Conservation (phyloP, 1,139 yeast genomes). For the Casaregolazyma suthepensis region DNA sequence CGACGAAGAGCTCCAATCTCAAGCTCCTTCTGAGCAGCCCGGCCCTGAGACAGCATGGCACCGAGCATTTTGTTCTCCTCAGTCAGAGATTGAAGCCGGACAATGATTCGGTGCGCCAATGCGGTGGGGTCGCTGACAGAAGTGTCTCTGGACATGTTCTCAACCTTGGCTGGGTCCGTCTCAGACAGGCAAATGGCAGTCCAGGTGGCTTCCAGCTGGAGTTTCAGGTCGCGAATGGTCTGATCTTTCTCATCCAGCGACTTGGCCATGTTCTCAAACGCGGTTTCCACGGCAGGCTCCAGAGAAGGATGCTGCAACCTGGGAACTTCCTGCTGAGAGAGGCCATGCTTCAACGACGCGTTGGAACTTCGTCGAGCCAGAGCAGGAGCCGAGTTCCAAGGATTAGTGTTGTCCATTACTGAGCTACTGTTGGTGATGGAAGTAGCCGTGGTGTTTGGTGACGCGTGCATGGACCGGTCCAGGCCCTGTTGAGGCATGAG, state of each 20-base stretch:
- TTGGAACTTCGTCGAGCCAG: constrained; percentile 1
- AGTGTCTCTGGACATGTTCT: background rate
- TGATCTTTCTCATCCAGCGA: constrained; percentile 46
- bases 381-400: constrained; percentile 5
- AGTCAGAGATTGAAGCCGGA: constrained; percentile 54
- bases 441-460: background rate
- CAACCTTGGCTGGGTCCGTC: background rate
- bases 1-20: constrained; percentile 57
- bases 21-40: constrained; percentile 62
- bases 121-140: constrained; percentile 8
- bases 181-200: constrained; percentile 37
- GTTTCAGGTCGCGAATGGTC: constrained; percentile 56
- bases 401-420: background rate
- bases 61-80: constrained; percentile 68
- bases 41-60: constrained; percentile 63
- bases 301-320: background rate
- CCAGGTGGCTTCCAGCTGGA: constrained; percentile 57
- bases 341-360: background rate
- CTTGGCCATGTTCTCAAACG: constrained; percentile 44
- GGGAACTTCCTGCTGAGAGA: background rate
- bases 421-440: background rate
- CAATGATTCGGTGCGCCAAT: constrained; percentile 65
- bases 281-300: constrained; percentile 22
- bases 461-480: constrained; percentile 5
- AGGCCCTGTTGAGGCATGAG: constrained; percentile 1